Percentiles rank a stretch among this genome's conserved stretches.
phyloP scores from a whole-genome alignment of 2,329 filamentous ascomycete species.

The Pestalotiopsis sp. region DNA sequence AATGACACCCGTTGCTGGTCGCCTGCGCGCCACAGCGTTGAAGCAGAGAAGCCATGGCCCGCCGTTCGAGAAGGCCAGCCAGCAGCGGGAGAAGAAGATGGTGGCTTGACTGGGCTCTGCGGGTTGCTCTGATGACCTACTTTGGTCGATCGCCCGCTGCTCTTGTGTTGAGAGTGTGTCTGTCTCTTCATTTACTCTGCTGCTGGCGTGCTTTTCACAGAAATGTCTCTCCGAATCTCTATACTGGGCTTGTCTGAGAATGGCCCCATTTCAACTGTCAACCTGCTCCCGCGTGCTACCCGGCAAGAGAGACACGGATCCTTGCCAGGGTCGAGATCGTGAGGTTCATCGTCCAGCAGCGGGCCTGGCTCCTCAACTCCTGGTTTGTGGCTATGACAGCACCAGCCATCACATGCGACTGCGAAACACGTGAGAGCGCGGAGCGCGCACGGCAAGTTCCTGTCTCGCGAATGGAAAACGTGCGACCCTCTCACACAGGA shows the following conservation, averaged over 20 bases:
- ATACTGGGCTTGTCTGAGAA: neutral
- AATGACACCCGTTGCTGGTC: slow-evolving; percentile 12
- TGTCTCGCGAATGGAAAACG: neutral
- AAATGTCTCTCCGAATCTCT: neutral
- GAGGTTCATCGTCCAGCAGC: slow-evolving; percentile 1
- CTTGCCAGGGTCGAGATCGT: slow-evolving; percentile 7
- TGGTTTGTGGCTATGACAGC: slow-evolving; percentile 9
- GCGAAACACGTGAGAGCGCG: slow-evolving; percentile 12
- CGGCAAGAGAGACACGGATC: neutral
- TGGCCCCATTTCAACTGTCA: neutral
- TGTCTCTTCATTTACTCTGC: no score
- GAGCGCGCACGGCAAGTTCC: slow-evolving; percentile 3
- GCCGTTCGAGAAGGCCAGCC: slow-evolving; percentile 11
- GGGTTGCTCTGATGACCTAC: neutral
- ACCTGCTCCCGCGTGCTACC: neutral
- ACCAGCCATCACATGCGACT: neutral
- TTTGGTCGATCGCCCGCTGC: no score
- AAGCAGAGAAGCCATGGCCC: neutral
- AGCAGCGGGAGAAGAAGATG: neutral
- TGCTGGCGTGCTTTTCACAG: no score
- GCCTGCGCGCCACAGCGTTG: slow-evolving; percentile 2
- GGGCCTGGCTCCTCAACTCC: neutral
- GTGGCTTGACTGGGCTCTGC: slow-evolving; percentile 12
- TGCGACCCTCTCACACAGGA: neutral
- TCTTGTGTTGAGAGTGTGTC: no score